Percentiles rank a stretch among this genome's conserved stretches.
phyloP scores from a whole-genome alignment of 352 stramenopile genomes.

The Achlya hypogyna region DNA sequence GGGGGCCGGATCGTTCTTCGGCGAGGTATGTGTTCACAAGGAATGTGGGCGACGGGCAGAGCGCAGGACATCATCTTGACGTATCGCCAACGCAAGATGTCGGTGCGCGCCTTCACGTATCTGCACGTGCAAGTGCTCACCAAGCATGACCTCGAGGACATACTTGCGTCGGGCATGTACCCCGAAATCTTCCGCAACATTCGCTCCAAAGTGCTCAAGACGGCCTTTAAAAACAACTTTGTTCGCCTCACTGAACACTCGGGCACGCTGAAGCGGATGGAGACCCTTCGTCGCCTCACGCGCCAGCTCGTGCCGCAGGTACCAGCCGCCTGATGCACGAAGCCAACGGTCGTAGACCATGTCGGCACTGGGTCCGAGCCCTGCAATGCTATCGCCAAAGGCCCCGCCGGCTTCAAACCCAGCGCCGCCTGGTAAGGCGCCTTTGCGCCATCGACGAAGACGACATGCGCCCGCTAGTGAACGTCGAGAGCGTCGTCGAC shows the following conservation, averaged over 20 bases:
- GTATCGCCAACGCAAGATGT: conserved; percentile 2
- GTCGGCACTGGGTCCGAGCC: not conserved
- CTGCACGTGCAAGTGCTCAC: conserved; percentile 16
- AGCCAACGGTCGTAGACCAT: not conserved
- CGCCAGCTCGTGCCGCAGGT: not conserved
- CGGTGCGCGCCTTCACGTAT: conserved; percentile 15
- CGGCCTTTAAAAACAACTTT: conserved; percentile 21
- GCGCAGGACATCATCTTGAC: conserved; percentile 19
- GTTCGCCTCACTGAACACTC: not conserved
- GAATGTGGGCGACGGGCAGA: too few species aligned
- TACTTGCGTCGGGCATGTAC: conserved; percentile 15
- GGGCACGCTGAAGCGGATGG: not conserved
- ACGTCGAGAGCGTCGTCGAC: conserved; percentile 3
- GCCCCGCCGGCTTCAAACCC: not conserved
- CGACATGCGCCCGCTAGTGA: not conserved
- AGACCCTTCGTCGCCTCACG: not conserved
- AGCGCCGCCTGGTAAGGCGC: too few species aligned
- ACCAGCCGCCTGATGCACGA: not conserved
- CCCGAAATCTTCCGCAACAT: conserved; percentile 20
- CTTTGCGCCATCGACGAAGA: not conserved
- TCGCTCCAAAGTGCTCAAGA: conserved; percentile 18
- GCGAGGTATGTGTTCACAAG: conserved; percentile 10
- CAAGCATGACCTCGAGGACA: conserved; percentile 19
- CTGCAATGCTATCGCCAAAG: not conserved
- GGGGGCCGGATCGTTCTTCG: conserved; percentile 6